These are phyloP conservation scores for Alternaria solani DNA, from an alignment of 2,329 filamentous ascomycete genomes.

Conservation along the genomic window DNA sequence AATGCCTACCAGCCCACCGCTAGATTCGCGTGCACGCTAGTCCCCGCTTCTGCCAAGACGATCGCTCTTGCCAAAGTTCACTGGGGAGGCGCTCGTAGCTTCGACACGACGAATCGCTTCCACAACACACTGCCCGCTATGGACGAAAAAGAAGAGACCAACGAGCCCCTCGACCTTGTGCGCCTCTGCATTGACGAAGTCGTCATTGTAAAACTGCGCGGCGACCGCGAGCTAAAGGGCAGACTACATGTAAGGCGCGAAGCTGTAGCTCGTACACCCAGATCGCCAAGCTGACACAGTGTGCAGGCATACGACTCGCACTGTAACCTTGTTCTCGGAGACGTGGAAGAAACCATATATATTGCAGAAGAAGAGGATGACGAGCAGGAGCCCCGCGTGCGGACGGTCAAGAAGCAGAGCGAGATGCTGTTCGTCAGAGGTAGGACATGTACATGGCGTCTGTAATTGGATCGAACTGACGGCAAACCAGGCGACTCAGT, in stretches of 20 bases:
- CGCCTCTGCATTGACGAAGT: conserved; percentile 93
- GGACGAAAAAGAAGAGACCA: conserved; percentile 81
- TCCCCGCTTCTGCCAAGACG: conserved; percentile 26
- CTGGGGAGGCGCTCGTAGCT: conserved; percentile 18
- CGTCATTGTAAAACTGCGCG: conserved; percentile 95
- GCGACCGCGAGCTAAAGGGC: conserved; percentile 94
- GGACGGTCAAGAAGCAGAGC: conserved; percentile 93
- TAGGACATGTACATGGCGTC: conserved; percentile 48
- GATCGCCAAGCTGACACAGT: conserved; percentile 17
- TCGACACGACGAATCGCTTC: conserved; percentile 13
- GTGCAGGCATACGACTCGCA: conserved; percentile 94
- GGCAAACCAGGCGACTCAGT: conserved; percentile 56
- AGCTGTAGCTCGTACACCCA: background rate
- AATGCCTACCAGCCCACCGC: conserved; percentile 20
- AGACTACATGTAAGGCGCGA: conserved; percentile 77
- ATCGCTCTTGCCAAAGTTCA: conserved; percentile 29
- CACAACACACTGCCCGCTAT: conserved; percentile 59
- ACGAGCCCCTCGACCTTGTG: conserved; percentile 95
- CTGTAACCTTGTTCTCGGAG: conserved; percentile 94
- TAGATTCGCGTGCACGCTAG: conserved; percentile 17
- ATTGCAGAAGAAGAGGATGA: conserved; percentile 88
- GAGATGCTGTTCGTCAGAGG: conserved; percentile 99
- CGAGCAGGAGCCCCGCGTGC: conserved; percentile 65
- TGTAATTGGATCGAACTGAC: conserved; percentile 7
- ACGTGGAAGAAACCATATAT: conserved; percentile 97